These are phyloP conservation scores for Astrothelium subdiscretum DNA, from an alignment of 495 filamentous ascomycete genomes.

Conservation along the genomic window DNA sequence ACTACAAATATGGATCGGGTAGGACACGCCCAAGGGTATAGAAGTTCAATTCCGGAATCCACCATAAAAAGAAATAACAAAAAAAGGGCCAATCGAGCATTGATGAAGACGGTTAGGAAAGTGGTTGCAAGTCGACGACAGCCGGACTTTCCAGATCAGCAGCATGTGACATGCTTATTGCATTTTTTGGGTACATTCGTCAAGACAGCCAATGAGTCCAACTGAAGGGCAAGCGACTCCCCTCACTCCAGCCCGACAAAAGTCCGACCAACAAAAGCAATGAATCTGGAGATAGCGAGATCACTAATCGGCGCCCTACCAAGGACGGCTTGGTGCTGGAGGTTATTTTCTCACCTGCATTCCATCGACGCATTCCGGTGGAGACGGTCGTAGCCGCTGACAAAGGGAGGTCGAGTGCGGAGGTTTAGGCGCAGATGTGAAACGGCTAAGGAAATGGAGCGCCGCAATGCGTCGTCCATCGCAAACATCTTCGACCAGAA, in stretches of 20 bases:
- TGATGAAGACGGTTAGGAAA: neutral
- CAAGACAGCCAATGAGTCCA: too few relatives aligned
- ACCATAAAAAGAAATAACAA: neutral
- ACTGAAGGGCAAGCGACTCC: too few relatives aligned
- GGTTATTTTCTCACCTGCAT: neutral
- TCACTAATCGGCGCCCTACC: too few relatives aligned
- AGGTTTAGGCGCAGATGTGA: neutral
- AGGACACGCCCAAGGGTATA: too few relatives aligned
- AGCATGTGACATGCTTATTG: neutral
- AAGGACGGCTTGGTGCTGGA: too few relatives aligned
- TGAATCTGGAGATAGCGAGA: too few relatives aligned
- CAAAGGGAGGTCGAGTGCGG: neutral
- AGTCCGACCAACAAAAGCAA: too few relatives aligned
- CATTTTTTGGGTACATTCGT: too few relatives aligned
- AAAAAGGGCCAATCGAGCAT: neutral
- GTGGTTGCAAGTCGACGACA: too few relatives aligned
- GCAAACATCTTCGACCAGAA: neutral
- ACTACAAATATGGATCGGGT: too few relatives aligned
- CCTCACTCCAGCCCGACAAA: too few relatives aligned
- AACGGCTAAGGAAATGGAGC: constrained; percentile 1
- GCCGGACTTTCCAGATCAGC: neutral
- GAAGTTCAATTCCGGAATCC: neutral
- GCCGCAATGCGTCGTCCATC: neutral
- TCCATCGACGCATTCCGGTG: neutral
- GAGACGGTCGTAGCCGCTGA: neutral